These are phyloP conservation scores for Penicillium sp. DNA, from an alignment of 2,329 filamentous ascomycete species.

Conservation along the genomic window DNA sequence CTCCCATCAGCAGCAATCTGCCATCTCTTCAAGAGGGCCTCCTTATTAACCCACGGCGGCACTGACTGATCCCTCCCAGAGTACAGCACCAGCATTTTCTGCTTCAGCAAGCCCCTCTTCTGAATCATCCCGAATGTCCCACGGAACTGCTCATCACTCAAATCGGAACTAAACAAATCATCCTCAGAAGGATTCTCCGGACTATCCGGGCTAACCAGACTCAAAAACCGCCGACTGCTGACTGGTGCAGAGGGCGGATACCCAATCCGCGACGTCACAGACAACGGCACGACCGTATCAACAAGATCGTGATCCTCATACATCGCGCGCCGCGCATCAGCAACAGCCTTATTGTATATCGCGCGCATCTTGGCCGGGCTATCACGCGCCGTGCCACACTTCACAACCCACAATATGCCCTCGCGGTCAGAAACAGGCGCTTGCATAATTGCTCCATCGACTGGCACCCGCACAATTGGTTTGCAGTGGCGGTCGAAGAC, in stretches of 20 bases:
- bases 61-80: conserved; percentile 48
- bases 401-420: conserved; percentile 46
- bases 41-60: conserved; percentile 47
- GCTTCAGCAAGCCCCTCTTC: conserved; percentile 34
- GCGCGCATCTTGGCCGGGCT: conserved; percentile 24
- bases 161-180: conserved; percentile 78
- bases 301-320: conserved; percentile 23
- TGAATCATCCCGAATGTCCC: conserved; percentile 60
- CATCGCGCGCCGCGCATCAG: conserved; percentile 16
- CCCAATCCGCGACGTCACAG: conserved; percentile 31
- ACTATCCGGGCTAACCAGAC: conserved; percentile 52
- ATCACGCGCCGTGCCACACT: conserved; percentile 22
- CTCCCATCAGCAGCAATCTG: conserved; percentile 36
- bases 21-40: conserved; percentile 44
- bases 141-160: conserved; percentile 59
- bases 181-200: conserved; percentile 67
- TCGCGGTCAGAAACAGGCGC: conserved; percentile 76
- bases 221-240: conserved; percentile 58
- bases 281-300: conserved; percentile 34
- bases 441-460: conserved; percentile 76
- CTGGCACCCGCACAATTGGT: conserved; percentile 45
- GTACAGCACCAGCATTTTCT: conserved; percentile 45
- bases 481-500: conserved; percentile 23
- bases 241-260: conserved; percentile 44
- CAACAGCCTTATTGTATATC: conserved; percentile 25